These are phyloP conservation scores for Xylaria sp. DNA, from an alignment of 2,329 filamentous ascomycete species.

Conservation along the genomic window DNA sequence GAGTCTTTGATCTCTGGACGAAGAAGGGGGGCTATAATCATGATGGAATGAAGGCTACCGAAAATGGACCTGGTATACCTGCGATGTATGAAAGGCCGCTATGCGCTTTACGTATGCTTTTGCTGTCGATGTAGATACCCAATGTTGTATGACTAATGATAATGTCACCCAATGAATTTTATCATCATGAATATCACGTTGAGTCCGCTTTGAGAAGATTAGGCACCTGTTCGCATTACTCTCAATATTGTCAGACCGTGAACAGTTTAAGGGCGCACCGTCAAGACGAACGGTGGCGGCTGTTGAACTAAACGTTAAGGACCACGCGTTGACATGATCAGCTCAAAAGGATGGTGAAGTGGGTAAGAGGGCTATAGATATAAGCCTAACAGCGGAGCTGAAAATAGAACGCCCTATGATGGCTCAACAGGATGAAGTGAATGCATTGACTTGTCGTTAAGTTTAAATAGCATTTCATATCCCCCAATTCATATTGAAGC, in stretches of 20 bases:
- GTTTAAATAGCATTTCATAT: slow-evolving; percentile 26
- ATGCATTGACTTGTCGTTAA: neutral
- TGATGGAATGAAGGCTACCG: slow-evolving; percentile 14
- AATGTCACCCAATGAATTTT: slow-evolving; percentile 39
- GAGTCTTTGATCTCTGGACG: slow-evolving; percentile 3
- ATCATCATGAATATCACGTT: neutral
- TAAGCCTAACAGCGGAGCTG: too few species aligned
- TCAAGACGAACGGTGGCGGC: neutral
- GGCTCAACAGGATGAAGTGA: too few species aligned
- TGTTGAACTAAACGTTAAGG: neutral
- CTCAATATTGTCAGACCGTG: neutral
- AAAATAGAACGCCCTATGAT: too few species aligned
- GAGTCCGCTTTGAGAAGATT: too few species aligned
- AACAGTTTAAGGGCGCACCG: neutral
- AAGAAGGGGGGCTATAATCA: slow-evolving; percentile 20
- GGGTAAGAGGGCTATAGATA: too few species aligned
- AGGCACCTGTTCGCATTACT: too few species aligned
- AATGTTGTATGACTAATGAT: slow-evolving; percentile 46
- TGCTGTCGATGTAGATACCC: slow-evolving; percentile 41
- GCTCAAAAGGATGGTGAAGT: neutral
- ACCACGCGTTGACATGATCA: neutral
- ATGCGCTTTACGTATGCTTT: slow-evolving; percentile 30
- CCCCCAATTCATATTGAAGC: too few species aligned
- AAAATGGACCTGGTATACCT: slow-evolving; percentile 20
- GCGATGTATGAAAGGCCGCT: slow-evolving; percentile 34